phyloP scores from a whole-genome alignment of 2,329 filamentous ascomycete species.

The Lachnellula suecica region DNA sequence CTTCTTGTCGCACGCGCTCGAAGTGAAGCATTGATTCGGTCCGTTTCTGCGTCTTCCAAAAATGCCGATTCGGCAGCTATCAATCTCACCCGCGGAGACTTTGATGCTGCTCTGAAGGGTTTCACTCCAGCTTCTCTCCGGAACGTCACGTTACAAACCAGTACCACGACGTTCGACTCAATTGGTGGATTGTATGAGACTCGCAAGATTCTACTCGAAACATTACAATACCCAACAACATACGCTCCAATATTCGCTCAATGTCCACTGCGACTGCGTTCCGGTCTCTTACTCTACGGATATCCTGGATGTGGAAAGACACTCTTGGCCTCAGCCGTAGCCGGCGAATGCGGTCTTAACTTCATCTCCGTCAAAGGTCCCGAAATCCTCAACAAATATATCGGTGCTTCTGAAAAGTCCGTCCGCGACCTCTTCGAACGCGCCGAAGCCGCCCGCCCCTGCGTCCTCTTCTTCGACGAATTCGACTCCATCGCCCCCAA shows the following conservation, averaged over 20 bases:
- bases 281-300: slow-evolving; percentile 88
- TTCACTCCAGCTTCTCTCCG: slow-evolving; percentile 94
- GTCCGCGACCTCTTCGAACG: slow-evolving; percentile 94
- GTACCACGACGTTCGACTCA: slow-evolving; percentile 86
- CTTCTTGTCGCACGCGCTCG: slow-evolving; percentile 83
- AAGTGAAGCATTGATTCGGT: slow-evolving; percentile 89
- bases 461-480: slow-evolving; percentile 97
- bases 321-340: slow-evolving; percentile 91
- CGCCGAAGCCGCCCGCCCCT: slow-evolving; percentile 85
- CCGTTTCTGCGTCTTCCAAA: slow-evolving; percentile 51
- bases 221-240: slow-evolving; percentile 93
- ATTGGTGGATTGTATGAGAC: slow-evolving; percentile 89
- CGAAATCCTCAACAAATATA: slow-evolving; percentile 98
- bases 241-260: slow-evolving; percentile 97
- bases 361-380: slow-evolving; percentile 98
- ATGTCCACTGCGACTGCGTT: slow-evolving; percentile 90
- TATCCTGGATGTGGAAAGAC: slow-evolving; percentile 98
- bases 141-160: slow-evolving; percentile 91
- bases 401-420: slow-evolving; percentile 94
- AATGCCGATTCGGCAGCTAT: slow-evolving; percentile 52
- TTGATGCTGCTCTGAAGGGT: slow-evolving; percentile 79
- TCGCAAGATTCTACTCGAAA: slow-evolving; percentile 88
- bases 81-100: slow-evolving; percentile 71
- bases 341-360: slow-evolving; percentile 94
- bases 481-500: slow-evolving; percentile 98